Base-by-base conservation (phyloP, 192 early-diverging fungal species). In the Umbelopsis sp. region DNA sequence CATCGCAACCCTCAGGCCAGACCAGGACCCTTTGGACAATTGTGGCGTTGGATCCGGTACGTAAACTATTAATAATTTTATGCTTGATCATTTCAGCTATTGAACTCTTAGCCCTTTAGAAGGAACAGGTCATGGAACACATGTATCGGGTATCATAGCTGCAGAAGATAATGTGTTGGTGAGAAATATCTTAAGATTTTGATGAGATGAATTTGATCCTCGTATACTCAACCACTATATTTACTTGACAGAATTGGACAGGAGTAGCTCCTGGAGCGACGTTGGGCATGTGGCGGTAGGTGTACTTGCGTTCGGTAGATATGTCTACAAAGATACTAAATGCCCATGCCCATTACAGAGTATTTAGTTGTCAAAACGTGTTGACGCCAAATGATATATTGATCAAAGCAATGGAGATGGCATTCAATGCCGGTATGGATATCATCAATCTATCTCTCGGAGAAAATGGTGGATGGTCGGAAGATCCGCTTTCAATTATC, bases 391-490 rank as follows among this genome's bases (percentile, higher is more conserved):
- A 89, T 20, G 93, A 94, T 49, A 74, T 94, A 46, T 85, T 96
- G 22, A 86, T 93, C 67, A 85, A 88, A 64, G 94, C 91, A 21
- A 84, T 97, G 79, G 82, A 88, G 76, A 75, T 78, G 16, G 94
- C 94, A 3, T 82, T 85, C 44, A 71, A 69, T 0, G 72, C 51
- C 49, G 81, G 85, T 0, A 85, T 92, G 84, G 87, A 97, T 71
- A 76, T 97, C 45, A 90, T 97, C 78, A 95, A 91, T 80, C 80
- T 96, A 68, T 93, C 91, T 46, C 76, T 95, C 47, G 95, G 94
- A 52, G 91, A 84, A 11, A 83, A 85, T 18, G 80, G 80, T 71
- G 85, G 83, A 25, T 87, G 83, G 86, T 80, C 78, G 55, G 91
- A 91, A 50, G 81, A 86, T 37, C 84, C 89, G 16, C 67, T 87